Evolutionary conservation across 805 yeast genomes (phyloP).

Genomic region (Candida hispaniensis): DNA sequence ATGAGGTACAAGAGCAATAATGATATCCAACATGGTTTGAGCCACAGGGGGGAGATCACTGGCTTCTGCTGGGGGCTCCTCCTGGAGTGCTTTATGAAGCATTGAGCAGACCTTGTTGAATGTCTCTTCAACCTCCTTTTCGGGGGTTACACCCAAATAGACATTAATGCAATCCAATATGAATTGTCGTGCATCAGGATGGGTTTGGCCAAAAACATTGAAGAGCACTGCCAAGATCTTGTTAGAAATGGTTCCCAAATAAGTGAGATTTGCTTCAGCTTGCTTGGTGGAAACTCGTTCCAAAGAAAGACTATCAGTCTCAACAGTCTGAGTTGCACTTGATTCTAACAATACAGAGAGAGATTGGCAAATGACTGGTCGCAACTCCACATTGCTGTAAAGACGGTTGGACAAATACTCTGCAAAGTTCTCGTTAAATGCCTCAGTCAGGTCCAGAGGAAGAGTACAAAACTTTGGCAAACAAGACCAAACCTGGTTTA

Average conservation of each 20-base stretch:
- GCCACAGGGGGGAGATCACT: slow-evolving; percentile 42
- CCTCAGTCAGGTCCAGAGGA: slow-evolving; percentile 56
- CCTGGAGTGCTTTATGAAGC: slow-evolving; percentile 52
- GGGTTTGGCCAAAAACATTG: slow-evolving; percentile 85
- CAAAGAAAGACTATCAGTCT: slow-evolving; percentile 46
- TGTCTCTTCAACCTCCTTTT: slow-evolving; percentile 57
- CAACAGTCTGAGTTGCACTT: slow-evolving; percentile 39
- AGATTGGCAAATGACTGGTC: slow-evolving; percentile 77
- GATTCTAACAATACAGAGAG: slow-evolving; percentile 70
- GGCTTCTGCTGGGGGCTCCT: slow-evolving; percentile 24
- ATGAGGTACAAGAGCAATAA: slow-evolving; percentile 77
- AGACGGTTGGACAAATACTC: slow-evolving; percentile 59
- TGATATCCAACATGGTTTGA: slow-evolving; percentile 82
- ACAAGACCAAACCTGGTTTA: slow-evolving; percentile 87
- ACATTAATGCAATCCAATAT: slow-evolving; percentile 79
- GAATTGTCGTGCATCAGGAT: slow-evolving; percentile 71
- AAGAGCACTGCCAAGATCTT: slow-evolving; percentile 78
- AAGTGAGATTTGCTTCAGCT: slow-evolving; percentile 49
- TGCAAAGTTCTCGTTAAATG: slow-evolving; percentile 72
- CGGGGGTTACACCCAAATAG: slow-evolving; percentile 58
- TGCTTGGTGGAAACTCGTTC: slow-evolving; percentile 48
- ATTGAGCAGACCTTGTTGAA: slow-evolving; percentile 79
- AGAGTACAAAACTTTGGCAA: slow-evolving; percentile 82
- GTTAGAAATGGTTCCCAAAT: slow-evolving; percentile 46
- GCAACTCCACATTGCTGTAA: slow-evolving; percentile 61